Evolutionary conservation across 2,329 filamentous ascomycete species (phyloP).

Genomic region (Cercospora berteroae): DNA sequence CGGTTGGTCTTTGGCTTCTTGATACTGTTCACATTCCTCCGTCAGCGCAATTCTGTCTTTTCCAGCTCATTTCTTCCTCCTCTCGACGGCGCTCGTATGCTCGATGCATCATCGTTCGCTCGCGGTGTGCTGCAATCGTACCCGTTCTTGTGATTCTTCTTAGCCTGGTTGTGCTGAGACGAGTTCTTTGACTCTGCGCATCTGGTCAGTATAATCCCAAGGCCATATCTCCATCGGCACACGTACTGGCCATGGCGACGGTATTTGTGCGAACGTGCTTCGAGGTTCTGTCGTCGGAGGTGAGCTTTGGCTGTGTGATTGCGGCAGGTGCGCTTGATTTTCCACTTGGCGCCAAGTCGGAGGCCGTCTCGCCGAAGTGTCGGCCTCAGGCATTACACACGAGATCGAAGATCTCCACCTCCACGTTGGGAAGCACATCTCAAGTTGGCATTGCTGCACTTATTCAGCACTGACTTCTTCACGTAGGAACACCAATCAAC

Average conservation of each 20-base stretch:
- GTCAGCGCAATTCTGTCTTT: conserved; percentile 15
- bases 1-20: conserved; percentile 99
- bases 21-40: conserved; percentile 63
- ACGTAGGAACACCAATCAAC: not conserved
- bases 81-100: not conserved
- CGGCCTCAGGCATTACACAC: not conserved
- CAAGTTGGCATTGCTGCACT: not conserved
- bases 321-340: conserved; percentile 11
- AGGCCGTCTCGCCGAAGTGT: not conserved
- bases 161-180: conserved; percentile 97
- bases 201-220: conserved; percentile 21
- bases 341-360: conserved; percentile 4
- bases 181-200: conserved; percentile 96
- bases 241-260: conserved; percentile 69
- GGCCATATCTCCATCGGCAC: not conserved
- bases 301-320: not conserved
- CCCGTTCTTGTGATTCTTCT: conserved; percentile 99
- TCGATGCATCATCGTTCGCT: not conserved
- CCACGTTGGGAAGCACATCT: not conserved
- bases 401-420: not conserved
- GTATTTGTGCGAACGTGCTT: conserved; percentile 25
- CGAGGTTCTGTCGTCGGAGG: conserved; percentile 10
- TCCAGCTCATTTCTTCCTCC: not conserved
- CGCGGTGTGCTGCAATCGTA: conserved; percentile 52
- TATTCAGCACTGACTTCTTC: not conserved